A percentile compares a stretch with the other conserved stretches of the same genome.
phyloP scores from a whole-genome alignment of 345 rosid genomes.

The Citrus sp. region DNA sequence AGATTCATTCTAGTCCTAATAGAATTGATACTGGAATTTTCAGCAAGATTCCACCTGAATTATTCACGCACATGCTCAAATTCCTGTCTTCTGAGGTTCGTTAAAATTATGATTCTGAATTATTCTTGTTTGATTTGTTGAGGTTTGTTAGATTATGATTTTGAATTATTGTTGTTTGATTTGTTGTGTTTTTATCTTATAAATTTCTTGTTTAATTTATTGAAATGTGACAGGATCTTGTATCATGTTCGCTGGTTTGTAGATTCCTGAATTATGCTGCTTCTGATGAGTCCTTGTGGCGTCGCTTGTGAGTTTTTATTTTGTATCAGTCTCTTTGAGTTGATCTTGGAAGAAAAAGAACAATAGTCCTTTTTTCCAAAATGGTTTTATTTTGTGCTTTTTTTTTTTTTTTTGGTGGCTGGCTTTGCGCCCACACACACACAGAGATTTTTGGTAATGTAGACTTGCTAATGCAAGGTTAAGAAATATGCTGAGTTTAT shows the following conservation, averaged over 20 bases:
- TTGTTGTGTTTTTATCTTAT: neutral
- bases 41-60: conserved; percentile 74
- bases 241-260: conserved; percentile 79
- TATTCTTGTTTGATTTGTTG: neutral
- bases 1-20: conserved; percentile 12
- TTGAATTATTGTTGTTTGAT: neutral
- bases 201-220: neutral
- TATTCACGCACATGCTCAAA: conserved; percentile 80
- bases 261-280: conserved; percentile 72
- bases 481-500: neutral
- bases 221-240: conserved; percentile 59
- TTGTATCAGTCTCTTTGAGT: neutral
- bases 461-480: neutral
- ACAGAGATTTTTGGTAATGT: neutral
- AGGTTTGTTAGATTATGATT: conserved; percentile 35
- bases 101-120: neutral
- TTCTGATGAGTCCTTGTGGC: conserved; percentile 91
- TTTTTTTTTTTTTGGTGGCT: neutral
- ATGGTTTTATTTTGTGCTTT: neutral
- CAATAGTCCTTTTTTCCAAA: neutral
- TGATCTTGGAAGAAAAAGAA: neutral
- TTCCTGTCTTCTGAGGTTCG: conserved; percentile 88
- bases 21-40: conserved; percentile 67
- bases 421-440: neutral
- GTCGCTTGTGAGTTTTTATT: conserved; percentile 67